These are phyloP conservation scores for Posidonia australis DNA, from an alignment of 106 monocot genomes.

Conservation along the genomic window DNA sequence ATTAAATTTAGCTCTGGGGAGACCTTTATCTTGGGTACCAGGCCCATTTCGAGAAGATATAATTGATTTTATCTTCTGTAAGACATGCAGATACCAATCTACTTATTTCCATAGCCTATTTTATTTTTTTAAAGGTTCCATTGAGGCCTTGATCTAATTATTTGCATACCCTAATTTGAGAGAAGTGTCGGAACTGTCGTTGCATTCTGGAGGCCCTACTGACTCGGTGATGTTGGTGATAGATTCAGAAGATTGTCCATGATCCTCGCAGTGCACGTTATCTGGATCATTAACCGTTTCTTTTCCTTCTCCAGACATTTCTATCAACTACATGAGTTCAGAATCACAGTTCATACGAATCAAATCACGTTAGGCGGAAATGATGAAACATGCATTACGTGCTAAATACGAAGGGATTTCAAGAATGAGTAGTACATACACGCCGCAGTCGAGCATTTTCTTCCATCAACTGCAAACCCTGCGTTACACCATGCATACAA, in stretches of 20 bases:
- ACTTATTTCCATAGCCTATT: too few species aligned
- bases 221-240: not conserved
- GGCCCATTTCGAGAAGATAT: too few species aligned
- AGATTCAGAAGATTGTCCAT: not conserved
- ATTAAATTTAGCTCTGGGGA: too few species aligned
- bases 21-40: too few species aligned
- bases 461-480: constrained; percentile 50
- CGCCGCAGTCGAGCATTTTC: constrained; percentile 40
- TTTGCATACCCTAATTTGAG: constrained; percentile 3
- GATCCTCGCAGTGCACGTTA: not conserved
- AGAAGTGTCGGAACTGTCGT: not conserved
- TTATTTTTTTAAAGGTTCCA: too few species aligned
- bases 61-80: too few species aligned
- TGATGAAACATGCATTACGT: not conserved
- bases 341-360: too few species aligned
- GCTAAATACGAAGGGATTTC: not conserved
- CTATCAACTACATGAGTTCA: not conserved
- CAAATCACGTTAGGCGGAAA: not conserved
- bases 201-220: not conserved
- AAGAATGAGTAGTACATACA: constrained; percentile 8
- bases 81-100: too few species aligned
- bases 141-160: too few species aligned
- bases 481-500: not conserved
- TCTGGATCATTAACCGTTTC: not conserved
- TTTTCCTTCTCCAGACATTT: not conserved